Conservation (phyloP, 2,329 filamentous ascomycete species). For the Penicillium sp. region DNA sequence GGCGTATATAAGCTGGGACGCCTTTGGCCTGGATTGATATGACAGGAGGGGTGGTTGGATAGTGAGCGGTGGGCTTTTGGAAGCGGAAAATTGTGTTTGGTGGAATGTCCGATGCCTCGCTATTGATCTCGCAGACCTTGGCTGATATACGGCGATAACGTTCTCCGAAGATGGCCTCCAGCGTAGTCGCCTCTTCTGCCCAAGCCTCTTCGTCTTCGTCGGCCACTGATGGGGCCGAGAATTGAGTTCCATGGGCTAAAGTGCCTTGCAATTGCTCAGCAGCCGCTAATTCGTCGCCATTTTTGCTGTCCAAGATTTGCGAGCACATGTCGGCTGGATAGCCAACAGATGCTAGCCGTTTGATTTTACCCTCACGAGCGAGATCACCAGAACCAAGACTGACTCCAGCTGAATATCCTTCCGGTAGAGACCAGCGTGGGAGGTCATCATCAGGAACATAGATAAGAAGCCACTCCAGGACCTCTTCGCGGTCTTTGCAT, state of each 20-base stretch:
- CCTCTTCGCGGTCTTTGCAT: constrained; percentile 89
- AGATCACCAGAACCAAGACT: constrained; percentile 80
- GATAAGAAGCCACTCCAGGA: constrained; percentile 91
- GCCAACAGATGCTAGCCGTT: constrained; percentile 75
- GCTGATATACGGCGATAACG: constrained; percentile 61
- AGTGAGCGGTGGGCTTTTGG: constrained; percentile 64
- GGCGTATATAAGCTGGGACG: constrained; percentile 86
- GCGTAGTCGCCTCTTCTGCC: constrained; percentile 78
- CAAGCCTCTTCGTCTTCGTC: constrained; percentile 58
- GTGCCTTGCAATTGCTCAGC: constrained; percentile 75
- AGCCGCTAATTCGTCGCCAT: constrained; percentile 70
- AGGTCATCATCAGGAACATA: constrained; percentile 96
- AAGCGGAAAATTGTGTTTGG: constrained; percentile 60
- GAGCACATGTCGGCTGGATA: constrained; percentile 83
- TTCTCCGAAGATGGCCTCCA: constrained; percentile 83
- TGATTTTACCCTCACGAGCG: constrained; percentile 75
- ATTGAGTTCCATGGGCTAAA: constrained; percentile 52
- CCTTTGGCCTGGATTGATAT: constrained; percentile 65
- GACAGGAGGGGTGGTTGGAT: constrained; percentile 67
- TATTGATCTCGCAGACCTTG: constrained; percentile 66
- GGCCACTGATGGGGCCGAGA: constrained; percentile 13
- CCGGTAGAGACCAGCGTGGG: constrained; percentile 87
- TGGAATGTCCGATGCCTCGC: constrained; percentile 52
- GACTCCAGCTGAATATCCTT: constrained; percentile 86
- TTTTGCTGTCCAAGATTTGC: constrained; percentile 68